Conservation (phyloP, 2,329 filamentous ascomycete genomes). For the Neonectria hederae region DNA sequence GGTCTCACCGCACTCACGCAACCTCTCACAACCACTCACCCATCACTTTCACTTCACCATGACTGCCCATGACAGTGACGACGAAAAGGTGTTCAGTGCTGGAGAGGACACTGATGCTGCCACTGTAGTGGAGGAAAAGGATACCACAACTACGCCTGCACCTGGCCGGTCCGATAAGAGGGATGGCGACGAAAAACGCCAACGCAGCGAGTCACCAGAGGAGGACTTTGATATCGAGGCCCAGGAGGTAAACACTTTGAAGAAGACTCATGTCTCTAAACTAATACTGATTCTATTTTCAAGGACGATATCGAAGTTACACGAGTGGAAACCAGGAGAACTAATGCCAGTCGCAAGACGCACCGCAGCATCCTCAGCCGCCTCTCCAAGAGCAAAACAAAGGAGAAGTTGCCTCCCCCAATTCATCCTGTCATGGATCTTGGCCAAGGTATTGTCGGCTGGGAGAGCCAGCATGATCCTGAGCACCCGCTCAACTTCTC, state of each 20-base stretch:
- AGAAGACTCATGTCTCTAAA: background rate
- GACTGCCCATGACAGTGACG: background rate
- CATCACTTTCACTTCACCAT: constrained; percentile 6
- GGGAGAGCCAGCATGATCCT: constrained; percentile 68
- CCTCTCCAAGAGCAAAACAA: constrained; percentile 39
- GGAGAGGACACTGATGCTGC: constrained; percentile 24
- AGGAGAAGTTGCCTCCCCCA: constrained; percentile 46
- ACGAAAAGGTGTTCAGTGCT: constrained; percentile 15
- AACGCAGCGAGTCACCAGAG: constrained; percentile 22
- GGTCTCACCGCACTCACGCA: background rate
- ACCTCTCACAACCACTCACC: background rate
- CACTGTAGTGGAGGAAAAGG: constrained; percentile 27
- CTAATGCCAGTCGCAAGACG: constrained; percentile 34
- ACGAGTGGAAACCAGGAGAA: constrained; percentile 28
- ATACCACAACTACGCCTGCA: background rate
- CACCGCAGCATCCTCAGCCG: constrained; percentile 38
- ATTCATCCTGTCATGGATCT: constrained; percentile 61
- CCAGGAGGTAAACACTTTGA: constrained; percentile 28
- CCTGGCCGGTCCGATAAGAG: background rate
- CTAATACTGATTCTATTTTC: background rate
- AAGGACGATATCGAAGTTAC: constrained; percentile 30
- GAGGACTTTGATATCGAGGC: constrained; percentile 37
- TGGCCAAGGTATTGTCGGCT: constrained; percentile 64
- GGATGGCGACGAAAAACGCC: constrained; percentile 19
- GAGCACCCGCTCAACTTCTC: constrained; percentile 68